A percentile compares a stretch with the other conserved stretches of the same genome.
These are phyloP conservation scores for Panellus pusillus DNA, from an alignment of 768 basidiomycete species.

Conservation along the genomic window DNA sequence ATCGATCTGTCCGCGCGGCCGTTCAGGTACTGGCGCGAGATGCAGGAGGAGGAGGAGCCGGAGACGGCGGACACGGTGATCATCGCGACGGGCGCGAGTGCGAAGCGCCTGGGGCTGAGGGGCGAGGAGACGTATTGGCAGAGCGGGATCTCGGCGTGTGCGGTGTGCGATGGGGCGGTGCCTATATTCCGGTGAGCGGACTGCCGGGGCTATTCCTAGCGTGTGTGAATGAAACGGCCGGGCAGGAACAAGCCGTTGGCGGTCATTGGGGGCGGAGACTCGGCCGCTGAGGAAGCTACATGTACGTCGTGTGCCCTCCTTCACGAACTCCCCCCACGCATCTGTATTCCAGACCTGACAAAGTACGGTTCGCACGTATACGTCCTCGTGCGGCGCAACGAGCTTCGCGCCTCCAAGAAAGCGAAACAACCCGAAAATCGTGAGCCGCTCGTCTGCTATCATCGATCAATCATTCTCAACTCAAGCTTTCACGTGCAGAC, in stretches of 20 bases:
- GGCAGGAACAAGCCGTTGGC: constrained; percentile 89
- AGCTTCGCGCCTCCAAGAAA: constrained; percentile 97
- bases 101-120: constrained; percentile 85
- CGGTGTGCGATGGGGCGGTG: constrained; percentile 98
- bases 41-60: constrained; percentile 74
- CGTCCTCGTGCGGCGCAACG: constrained; percentile 89
- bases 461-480: background rate
- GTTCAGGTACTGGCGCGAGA: constrained; percentile 97
- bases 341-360: constrained; percentile 85
- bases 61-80: constrained; percentile 95
- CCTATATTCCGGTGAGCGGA: constrained; percentile 84
- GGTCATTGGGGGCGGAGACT: constrained; percentile 98
- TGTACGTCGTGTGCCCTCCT: constrained; percentile 61
- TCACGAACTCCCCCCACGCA: no score
- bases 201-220: background rate
- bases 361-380: constrained; percentile 98
- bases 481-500: constrained; percentile 44
- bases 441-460: constrained; percentile 35
- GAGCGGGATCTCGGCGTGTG: constrained; percentile 96
- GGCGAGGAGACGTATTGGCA: constrained; percentile 98
- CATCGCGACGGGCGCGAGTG: constrained; percentile 95
- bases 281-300: constrained; percentile 96
- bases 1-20: constrained; percentile 92
- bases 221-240: background rate
- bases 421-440: constrained; percentile 90